These are phyloP conservation scores for Malus hybrid DNA, from an alignment of 331 rosid genomes.

Conservation along the genomic window DNA sequence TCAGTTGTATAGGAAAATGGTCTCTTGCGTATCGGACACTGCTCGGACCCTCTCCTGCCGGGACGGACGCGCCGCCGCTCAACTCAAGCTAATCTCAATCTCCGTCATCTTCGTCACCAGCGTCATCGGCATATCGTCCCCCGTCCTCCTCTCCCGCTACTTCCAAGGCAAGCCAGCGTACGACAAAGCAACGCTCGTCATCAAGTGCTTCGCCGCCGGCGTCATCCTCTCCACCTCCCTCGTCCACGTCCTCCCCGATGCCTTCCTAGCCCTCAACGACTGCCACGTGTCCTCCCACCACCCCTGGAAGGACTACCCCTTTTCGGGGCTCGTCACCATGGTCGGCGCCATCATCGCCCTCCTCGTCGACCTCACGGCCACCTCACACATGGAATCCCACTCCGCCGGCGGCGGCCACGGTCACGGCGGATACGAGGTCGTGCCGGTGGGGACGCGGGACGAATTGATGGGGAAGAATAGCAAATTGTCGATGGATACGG, in stretches of 20 bases:
- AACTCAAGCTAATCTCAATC: constrained; percentile 55
- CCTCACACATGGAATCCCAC: constrained; percentile 59
- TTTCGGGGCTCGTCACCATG: constrained; percentile 70
- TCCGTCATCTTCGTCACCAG: constrained; percentile 72
- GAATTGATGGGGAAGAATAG: constrained; percentile 3
- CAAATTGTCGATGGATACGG: neutral
- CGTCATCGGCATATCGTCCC: constrained; percentile 60
- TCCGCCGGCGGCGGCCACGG: neutral
- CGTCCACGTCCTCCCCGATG: constrained; percentile 96
- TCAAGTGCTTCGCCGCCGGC: constrained; percentile 94
- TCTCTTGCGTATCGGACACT: constrained; percentile 36
- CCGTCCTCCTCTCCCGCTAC: constrained; percentile 59
- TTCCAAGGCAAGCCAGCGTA: constrained; percentile 78
- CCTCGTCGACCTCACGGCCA: constrained; percentile 70
- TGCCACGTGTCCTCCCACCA: constrained; percentile 73
- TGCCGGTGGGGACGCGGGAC: constrained; percentile 29
- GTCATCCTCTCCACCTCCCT: constrained; percentile 90
- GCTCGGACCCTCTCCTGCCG: constrained; percentile 45
- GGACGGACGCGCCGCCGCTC: constrained; percentile 55
- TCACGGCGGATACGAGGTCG: constrained; percentile 24
- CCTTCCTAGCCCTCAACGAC: constrained; percentile 74
- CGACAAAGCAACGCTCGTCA: constrained; percentile 52
- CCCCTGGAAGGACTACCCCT: constrained; percentile 90
- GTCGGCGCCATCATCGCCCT: constrained; percentile 56
- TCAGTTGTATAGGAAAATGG: constrained; percentile 9